Conservation (phyloP, 257 asterid genomes). For the Przewalskia tangutica region DNA sequence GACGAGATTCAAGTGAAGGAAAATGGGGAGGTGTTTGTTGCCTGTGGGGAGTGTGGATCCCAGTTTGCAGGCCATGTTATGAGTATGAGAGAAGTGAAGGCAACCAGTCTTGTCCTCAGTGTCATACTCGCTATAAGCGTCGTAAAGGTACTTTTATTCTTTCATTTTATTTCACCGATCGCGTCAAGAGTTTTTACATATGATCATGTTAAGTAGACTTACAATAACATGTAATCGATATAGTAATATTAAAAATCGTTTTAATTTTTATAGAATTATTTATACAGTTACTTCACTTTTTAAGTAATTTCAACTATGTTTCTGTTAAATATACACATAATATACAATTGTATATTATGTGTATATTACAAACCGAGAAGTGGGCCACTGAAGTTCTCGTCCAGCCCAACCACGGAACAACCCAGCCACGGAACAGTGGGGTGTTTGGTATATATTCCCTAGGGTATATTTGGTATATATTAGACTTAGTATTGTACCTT, state of each 20-base stretch:
- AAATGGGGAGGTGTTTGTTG: conserved; percentile 40
- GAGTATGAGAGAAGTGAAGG: conserved; percentile 75
- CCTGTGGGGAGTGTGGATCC: conserved; percentile 59
- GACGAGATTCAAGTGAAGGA: conserved; percentile 53
- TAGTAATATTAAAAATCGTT: too few relatives aligned
- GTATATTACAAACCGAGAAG: too few relatives aligned
- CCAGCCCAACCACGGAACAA: too few relatives aligned
- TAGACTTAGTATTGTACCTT: too few relatives aligned
- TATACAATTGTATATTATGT: too few relatives aligned
- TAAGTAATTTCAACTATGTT: background rate
- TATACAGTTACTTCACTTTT: background rate
- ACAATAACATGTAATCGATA: background rate
- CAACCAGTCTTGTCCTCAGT: conserved; percentile 60
- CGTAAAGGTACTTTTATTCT: conserved; percentile 38
- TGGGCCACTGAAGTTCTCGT: too few relatives aligned
- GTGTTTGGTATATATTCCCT: too few relatives aligned
- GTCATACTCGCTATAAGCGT: conserved; percentile 58
- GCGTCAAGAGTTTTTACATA: too few relatives aligned
- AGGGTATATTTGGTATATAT: too few relatives aligned
- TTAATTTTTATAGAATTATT: background rate
- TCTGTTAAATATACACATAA: too few relatives aligned
- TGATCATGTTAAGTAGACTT: too few relatives aligned
- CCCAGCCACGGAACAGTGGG: too few relatives aligned
- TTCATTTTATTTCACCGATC: background rate
- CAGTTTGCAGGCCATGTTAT: conserved; percentile 68